These are phyloP conservation scores for Geosmithia putterillii DNA, from an alignment of 2,329 filamentous ascomycete species.

Conservation along the genomic window DNA sequence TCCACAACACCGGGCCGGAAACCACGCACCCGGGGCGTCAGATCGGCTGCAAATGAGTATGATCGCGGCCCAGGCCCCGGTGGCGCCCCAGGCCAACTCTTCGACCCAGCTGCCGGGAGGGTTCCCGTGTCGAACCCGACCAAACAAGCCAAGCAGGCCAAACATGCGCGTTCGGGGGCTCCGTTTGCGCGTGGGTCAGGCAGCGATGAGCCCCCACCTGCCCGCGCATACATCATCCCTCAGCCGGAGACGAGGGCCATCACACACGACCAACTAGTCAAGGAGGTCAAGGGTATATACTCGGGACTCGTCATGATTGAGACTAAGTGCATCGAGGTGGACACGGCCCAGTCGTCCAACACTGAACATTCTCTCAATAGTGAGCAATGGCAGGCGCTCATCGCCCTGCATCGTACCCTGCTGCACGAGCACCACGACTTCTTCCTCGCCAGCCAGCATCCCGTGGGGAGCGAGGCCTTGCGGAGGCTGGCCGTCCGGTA, in stretches of 20 bases:
- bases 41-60: conserved; percentile 7
- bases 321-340: conserved; percentile 74
- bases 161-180: too few species aligned
- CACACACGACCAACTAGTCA: conserved; percentile 64
- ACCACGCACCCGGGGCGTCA: neutral
- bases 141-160: too few species aligned
- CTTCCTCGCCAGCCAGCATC: conserved; percentile 79
- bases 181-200: too few species aligned
- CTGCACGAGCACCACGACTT: conserved; percentile 79
- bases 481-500: conserved; percentile 65
- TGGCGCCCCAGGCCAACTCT: neutral
- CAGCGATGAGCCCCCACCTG: neutral
- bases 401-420: conserved; percentile 68
- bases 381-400: conserved; percentile 76
- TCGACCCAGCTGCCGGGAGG: neutral
- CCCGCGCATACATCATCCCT: neutral
- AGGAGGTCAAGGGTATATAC: conserved; percentile 77
- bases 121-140: too few species aligned
- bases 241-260: conserved; percentile 58
- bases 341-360: conserved; percentile 44
- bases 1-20: neutral
- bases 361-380: conserved; percentile 34
- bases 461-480: conserved; percentile 57
- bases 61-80: conserved; percentile 5
- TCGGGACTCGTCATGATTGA: conserved; percentile 78